phyloP scores from a whole-genome alignment of 2,329 filamentous ascomycete species.

The Arthroderma uncinatum region DNA sequence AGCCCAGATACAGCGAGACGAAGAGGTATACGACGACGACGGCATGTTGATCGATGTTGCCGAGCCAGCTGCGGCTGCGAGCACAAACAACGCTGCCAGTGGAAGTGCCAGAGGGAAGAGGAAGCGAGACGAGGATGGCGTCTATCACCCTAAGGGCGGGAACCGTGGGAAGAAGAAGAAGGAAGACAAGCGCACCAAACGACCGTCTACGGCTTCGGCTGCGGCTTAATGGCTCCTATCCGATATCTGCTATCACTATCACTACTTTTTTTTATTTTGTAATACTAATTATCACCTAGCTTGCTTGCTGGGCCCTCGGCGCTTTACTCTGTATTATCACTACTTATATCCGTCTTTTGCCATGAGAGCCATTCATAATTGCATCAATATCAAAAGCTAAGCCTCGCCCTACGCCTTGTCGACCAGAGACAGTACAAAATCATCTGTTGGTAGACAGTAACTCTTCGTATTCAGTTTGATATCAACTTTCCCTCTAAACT shows the following conservation, averaged over 20 bases:
- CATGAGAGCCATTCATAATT: neutral
- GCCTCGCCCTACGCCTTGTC: too few species aligned
- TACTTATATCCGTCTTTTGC: too few species aligned
- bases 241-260: neutral
- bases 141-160: slow-evolving; percentile 38
- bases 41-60: slow-evolving; percentile 28
- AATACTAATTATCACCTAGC: neutral
- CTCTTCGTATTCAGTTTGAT: neutral
- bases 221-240: neutral
- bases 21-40: slow-evolving; percentile 36
- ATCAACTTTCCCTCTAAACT: neutral
- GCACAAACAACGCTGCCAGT: slow-evolving; percentile 1
- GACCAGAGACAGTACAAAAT: too few species aligned
- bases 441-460: too few species aligned
- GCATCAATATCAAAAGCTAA: neutral
- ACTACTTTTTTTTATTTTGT: neutral
- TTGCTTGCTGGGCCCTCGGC: neutral
- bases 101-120: slow-evolving; percentile 31
- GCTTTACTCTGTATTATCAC: too few species aligned
- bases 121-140: slow-evolving; percentile 39
- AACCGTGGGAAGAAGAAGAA: slow-evolving; percentile 32
- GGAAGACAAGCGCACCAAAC: slow-evolving; percentile 26
- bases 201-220: slow-evolving; percentile 20
- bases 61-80: slow-evolving; percentile 20
- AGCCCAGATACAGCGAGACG: slow-evolving; percentile 28